Base-by-base conservation (phyloP, 768 basidiomycete species). In the Cyathus striatus region DNA sequence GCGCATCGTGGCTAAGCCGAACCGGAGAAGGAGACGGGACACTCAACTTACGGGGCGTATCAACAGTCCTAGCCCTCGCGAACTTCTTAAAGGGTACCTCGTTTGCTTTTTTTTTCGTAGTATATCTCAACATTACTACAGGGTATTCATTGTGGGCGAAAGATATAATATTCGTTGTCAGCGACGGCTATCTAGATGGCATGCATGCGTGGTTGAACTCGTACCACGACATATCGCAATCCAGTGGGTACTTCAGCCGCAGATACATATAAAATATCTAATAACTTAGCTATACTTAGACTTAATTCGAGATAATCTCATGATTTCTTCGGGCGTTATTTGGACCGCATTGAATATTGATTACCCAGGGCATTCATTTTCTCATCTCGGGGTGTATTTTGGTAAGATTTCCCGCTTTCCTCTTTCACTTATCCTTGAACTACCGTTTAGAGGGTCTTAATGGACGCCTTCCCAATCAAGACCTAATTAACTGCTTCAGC, bases 291-390 rank as follows among this genome's bases (percentile, higher is more conserved):
- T 44, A 93, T 90, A 85, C 55, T 67, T 92, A 93, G 91, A 85
- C 55, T 67, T 92, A 14, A 51, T 67, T n/a, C 75, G 78, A 1
- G 80, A 87, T 25, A 66, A 71, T 6, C 69, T 96, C 26, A 62
- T 68, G 24, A 56, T 89, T 18, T 61, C 79, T 1, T 90, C 90
- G 2, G 94, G 93, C 3, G 86, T 93, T 5, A 87, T 99, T 33
- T 99, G 96, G 96, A 91, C 89, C 1, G 92, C 92, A 9, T 64
- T 99, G 36, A 88, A 87, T 52, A 79, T 99, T 33, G 96, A 98
- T 59, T 98, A 97, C 60, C 90, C 93, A 1, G 89, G 92, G 0
- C 95, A 99, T 62, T 97, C 94, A 0, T 95, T 98, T 64, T 91
- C 88, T 7, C 90, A 97, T 57, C 71, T 98, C 2, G 95, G 96